Base-by-base conservation (phyloP, 345 rosid genomes). In the Garcia nutans region DNA sequence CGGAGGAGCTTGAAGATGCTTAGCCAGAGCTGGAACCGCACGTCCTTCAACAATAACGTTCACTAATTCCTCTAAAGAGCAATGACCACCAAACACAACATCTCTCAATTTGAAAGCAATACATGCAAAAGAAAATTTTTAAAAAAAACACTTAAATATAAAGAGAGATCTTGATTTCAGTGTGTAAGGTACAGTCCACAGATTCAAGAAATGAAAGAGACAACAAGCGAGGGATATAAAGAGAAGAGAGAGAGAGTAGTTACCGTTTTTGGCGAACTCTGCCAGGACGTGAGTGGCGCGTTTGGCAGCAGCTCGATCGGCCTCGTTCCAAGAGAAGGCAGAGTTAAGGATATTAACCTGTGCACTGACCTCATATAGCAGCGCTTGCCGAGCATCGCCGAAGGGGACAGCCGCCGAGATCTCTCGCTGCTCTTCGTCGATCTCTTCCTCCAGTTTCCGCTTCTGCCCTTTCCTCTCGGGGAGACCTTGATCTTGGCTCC, bases 221-320 rank as follows among this genome's bases (percentile, higher is more conserved):
- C 13, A 56, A 61, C 6, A 5, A 55, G 63, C 17, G 13, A 20
- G 16, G n/a, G 41, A n/a, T n/a, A n/a, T n/a, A n/a, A n/a, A 17
- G 23, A 28, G 16, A n/a, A 61, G 55, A 47, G 22, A 47, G 45
- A 58, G 8, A 12, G 3, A 62, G 8, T 4, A 47, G 65, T 60
- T 16, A 93, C 99, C 99, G 87, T 96, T 89, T 85, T 96, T 93
- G 47, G 99, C 98, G 60, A 93, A 95, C 85, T 96, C 97, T 20
- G 99, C 95, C n/a, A 96, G 92, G 81, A 96, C 88, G 73, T 93
- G 97, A 77, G 97, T 89, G 75, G 99, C 97, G 80, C 94, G 97
- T 79, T 92, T 96, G 44, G 97, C 94, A 15, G 94, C 92, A 26
- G 98, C 89, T 49, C 99, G 99, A 92, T 96, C 98, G 73, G 89